phyloP scores from a whole-genome alignment of 192 early-diverging fungal species.

The Coemansia sp. region DNA sequence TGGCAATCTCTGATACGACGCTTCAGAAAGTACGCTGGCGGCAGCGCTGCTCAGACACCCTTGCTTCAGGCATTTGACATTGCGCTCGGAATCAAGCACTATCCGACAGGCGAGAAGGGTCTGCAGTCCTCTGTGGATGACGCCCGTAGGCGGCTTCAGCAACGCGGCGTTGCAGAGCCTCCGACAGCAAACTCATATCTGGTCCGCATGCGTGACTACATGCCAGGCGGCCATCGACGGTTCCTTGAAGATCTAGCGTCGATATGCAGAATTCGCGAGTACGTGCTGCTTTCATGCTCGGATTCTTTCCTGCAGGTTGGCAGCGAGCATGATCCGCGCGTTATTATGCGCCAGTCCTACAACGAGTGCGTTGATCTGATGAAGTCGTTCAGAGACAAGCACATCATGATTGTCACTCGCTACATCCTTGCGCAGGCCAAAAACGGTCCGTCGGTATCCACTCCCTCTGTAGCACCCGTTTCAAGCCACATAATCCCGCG shows the following conservation, averaged over 20 bases:
- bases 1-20: conserved; percentile 57
- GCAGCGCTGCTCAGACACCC: conserved; percentile 92
- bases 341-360: conserved; percentile 65
- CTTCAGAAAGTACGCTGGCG: conserved; percentile 83
- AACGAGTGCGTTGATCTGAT: conserved; percentile 81
- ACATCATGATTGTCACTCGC: conserved; percentile 88
- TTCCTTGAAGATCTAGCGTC: conserved; percentile 79
- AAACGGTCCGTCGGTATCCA: conserved; percentile 68
- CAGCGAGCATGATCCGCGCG: conserved; percentile 23
- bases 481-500: conserved; percentile 30
- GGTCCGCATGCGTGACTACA: conserved; percentile 90
- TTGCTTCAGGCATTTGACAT: conserved; percentile 90
- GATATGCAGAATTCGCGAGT: conserved; percentile 69
- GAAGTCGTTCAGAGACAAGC: conserved; percentile 85
- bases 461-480: conserved; percentile 26
- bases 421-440: conserved; percentile 87
- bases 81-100: conserved; percentile 84
- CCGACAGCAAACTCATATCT: conserved; percentile 68
- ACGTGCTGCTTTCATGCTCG: conserved; percentile 56
- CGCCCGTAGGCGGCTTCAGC: conserved; percentile 25
- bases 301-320: conserved; percentile 29
- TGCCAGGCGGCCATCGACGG: conserved; percentile 83
- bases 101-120: conserved; percentile 67
- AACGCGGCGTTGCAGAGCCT: conserved; percentile 38
- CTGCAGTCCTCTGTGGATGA: conserved; percentile 34